Evolutionary conservation across 1,284 basidiomycete species (phyloP).

Genomic region (Porogramme epimiltina): DNA sequence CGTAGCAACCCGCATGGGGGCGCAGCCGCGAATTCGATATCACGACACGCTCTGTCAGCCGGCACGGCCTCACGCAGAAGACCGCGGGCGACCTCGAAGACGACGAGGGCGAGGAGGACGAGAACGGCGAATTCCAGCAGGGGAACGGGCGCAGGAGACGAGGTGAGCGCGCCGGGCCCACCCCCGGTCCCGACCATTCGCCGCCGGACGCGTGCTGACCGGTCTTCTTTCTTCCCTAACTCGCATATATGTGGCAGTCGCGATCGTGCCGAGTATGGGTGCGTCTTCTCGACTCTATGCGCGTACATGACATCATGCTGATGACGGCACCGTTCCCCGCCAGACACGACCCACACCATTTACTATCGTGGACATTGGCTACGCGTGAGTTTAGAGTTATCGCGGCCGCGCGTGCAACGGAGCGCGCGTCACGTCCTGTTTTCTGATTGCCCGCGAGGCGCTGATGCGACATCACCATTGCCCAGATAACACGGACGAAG

Average conservation of each 20-base stretch:
- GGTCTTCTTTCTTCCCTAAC: not conserved
- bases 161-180: conserved; percentile 47
- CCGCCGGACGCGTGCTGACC: no score
- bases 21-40: conserved; percentile 85
- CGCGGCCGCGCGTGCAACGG: not conserved
- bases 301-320: conserved; percentile 26
- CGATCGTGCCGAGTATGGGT: conserved; percentile 35
- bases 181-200: not conserved
- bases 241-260: conserved; percentile 22
- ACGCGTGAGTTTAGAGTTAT: conserved; percentile 46
- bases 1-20: conserved; percentile 79
- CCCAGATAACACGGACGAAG: conserved; percentile 77
- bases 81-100: conserved; percentile 78
- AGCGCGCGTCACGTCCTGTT: not conserved
- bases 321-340: conserved; percentile 6
- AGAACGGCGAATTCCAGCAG: conserved; percentile 49
- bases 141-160: conserved; percentile 69
- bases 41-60: conserved; percentile 69
- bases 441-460: conserved; percentile 14
- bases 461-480: conserved; percentile 21
- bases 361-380: conserved; percentile 87
- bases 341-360: conserved; percentile 83
- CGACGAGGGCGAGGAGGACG: conserved; percentile 63
- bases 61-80: conserved; percentile 61
- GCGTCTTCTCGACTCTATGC: conserved; percentile 10